These are phyloP conservation scores for Tagetes erecta DNA, from an alignment of 129 eudicot genomes.

Conservation along the genomic window DNA sequence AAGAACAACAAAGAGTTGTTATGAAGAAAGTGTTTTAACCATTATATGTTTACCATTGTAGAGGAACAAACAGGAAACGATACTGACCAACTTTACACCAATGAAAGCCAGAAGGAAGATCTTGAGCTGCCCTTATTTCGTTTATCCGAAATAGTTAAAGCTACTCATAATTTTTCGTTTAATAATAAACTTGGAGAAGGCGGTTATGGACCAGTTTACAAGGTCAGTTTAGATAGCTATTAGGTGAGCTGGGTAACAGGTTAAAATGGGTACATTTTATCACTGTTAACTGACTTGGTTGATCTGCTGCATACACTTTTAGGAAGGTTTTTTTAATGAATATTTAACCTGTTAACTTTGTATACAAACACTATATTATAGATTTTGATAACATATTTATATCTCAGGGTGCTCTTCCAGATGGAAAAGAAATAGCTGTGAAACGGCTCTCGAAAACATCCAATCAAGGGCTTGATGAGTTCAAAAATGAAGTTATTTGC, in stretches of 20 bases:
- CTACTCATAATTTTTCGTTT: conserved; percentile 45
- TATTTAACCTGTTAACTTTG: background rate
- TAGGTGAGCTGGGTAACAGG: background rate
- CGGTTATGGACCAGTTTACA: conserved; percentile 65
- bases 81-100: conserved; percentile 30
- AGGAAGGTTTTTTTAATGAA: background rate
- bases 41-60: background rate
- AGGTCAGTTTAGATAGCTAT: conserved; percentile 31
- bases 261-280: background rate
- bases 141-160: conserved; percentile 39
- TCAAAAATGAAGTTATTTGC: conserved; percentile 55
- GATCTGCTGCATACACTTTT: background rate
- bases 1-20: background rate
- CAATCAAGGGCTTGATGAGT: conserved; percentile 56
- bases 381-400: background rate
- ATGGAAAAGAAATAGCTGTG: conserved; percentile 54
- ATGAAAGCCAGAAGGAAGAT: conserved; percentile 46
- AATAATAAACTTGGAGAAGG: conserved; percentile 63
- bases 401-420: conserved; percentile 38
- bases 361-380: background rate
- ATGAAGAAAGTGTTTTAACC: background rate
- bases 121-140: conserved; percentile 43
- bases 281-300: background rate
- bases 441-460: conserved; percentile 55
- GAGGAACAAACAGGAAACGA: conserved; percentile 31